phyloP scores from a whole-genome alignment of 768 basidiomycete species.

The Galerina sulciceps region DNA sequence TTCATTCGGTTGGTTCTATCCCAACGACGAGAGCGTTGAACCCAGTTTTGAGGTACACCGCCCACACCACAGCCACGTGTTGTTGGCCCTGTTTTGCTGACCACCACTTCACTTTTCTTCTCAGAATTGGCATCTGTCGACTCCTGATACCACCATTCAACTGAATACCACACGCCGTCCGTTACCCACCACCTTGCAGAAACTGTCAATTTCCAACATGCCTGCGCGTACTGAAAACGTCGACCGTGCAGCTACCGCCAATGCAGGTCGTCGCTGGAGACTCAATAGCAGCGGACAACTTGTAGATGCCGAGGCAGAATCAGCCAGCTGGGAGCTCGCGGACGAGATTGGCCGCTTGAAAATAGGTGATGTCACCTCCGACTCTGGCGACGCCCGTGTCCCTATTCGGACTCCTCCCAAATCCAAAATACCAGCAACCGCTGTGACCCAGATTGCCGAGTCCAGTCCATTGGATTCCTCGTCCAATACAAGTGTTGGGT shows the following conservation, averaged over 20 bases:
- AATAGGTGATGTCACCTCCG: slow-evolving; percentile 57
- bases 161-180: slow-evolving; percentile 35
- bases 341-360: slow-evolving; percentile 77
- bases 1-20: slow-evolving; percentile 52
- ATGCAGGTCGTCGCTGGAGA: slow-evolving; percentile 60
- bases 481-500: slow-evolving; percentile 72
- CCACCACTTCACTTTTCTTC: slow-evolving; percentile 16
- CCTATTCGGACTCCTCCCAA: slow-evolving; percentile 73
- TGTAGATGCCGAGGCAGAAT: slow-evolving; percentile 54
- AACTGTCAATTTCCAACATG: slow-evolving; percentile 46
- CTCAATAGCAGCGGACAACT: slow-evolving; percentile 67
- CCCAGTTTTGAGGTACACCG: slow-evolving; percentile 48
- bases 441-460: slow-evolving; percentile 62
- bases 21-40: slow-evolving; percentile 48
- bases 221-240: slow-evolving; percentile 45
- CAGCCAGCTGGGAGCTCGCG: slow-evolving; percentile 71
- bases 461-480: slow-evolving; percentile 75
- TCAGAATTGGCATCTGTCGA: slow-evolving; percentile 53
- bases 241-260: slow-evolving; percentile 39
- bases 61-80: slow-evolving; percentile 34
- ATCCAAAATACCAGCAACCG: slow-evolving; percentile 55
- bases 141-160: slow-evolving; percentile 41
- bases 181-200: slow-evolving; percentile 40
- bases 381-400: slow-evolving; percentile 53
- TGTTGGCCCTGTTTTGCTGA: slow-evolving; percentile 23